Percentiles rank a stretch among this genome's conserved stretches.
Conservation (phyloP, 352 stramenopile genomes). For the Peronospora destructor region DNA sequence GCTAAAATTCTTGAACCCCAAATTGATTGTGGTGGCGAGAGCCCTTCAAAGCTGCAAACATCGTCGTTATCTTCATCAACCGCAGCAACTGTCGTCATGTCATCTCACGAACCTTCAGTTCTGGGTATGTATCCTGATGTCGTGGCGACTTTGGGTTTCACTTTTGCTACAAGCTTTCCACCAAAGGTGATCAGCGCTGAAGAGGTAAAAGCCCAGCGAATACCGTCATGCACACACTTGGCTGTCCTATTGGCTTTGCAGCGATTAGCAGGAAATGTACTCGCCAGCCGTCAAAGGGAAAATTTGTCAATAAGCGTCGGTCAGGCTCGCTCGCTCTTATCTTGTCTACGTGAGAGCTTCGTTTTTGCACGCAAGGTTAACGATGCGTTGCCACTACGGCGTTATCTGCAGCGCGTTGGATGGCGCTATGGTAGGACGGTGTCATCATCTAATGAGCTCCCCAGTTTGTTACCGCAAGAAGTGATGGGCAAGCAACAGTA, state of each 20-base stretch:
- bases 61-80: conserved; percentile 11
- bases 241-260: conserved; percentile 64
- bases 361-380: conserved; percentile 70
- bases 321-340: conserved; percentile 41
- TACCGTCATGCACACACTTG: conserved; percentile 63
- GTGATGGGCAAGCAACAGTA: conserved; percentile 73
- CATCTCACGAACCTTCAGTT: conserved; percentile 45
- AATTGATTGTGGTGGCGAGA: conserved; percentile 2
- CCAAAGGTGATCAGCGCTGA: conserved; percentile 52
- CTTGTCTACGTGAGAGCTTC: conserved; percentile 63
- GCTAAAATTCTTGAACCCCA: background rate
- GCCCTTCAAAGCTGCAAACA: conserved; percentile 10
- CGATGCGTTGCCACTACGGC: conserved; percentile 47
- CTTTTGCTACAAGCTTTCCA: conserved; percentile 45
- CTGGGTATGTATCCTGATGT: conserved; percentile 70
- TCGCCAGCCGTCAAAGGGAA: conserved; percentile 37
- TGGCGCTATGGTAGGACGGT: conserved; percentile 44
- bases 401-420: conserved; percentile 41
- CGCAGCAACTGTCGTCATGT: conserved; percentile 15
- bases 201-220: conserved; percentile 44
- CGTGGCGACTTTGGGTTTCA: conserved; percentile 41
- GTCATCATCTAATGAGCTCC: conserved; percentile 35
- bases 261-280: conserved; percentile 56
- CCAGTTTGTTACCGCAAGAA: conserved; percentile 67
- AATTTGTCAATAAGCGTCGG: conserved; percentile 51